phyloP scores from a whole-genome alignment of 805 yeast species.

The Ogataea henricii region DNA sequence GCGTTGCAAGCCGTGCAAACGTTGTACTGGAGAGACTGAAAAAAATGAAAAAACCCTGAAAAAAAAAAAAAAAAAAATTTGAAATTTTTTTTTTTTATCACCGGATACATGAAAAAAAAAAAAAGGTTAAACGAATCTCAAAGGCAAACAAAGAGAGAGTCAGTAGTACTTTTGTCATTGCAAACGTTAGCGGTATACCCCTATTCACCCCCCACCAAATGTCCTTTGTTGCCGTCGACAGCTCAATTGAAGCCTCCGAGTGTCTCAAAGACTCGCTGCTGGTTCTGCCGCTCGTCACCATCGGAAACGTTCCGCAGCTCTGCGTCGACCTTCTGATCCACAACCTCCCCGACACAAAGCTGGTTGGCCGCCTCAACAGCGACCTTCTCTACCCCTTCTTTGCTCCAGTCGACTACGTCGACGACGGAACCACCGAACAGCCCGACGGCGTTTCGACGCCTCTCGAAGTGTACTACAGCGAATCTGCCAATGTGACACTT shows the following conservation, averaged over 20 bases:
- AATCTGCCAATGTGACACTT: conserved; percentile 46
- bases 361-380: conserved; percentile 60
- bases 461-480: conserved; percentile 61
- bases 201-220: conserved; percentile 24
- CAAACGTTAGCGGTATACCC: no score
- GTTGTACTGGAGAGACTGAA: neutral
- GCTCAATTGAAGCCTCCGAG: conserved; percentile 28
- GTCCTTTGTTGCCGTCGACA: conserved; percentile 24
- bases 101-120: conserved; percentile 6
- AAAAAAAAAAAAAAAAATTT: no score
- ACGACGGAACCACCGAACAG: conserved; percentile 36
- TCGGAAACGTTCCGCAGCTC: conserved; percentile 90
- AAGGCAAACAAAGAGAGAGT: no score
- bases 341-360: conserved; percentile 49
- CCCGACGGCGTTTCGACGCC: conserved; percentile 47
- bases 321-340: conserved; percentile 72
- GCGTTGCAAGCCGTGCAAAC: neutral
- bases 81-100: conserved; percentile 7
- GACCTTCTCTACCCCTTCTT: conserved; percentile 75
- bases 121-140: neutral
- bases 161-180: no score
- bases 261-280: conserved; percentile 41
- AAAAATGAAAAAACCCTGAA: neutral
- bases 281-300: conserved; percentile 78
- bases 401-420: conserved; percentile 66